A percentile compares a stretch with the other conserved stretches of the same genome.
Evolutionary conservation across 805 yeast genomes (phyloP).

Genomic region (Sporopachydermia lactativora): DNA sequence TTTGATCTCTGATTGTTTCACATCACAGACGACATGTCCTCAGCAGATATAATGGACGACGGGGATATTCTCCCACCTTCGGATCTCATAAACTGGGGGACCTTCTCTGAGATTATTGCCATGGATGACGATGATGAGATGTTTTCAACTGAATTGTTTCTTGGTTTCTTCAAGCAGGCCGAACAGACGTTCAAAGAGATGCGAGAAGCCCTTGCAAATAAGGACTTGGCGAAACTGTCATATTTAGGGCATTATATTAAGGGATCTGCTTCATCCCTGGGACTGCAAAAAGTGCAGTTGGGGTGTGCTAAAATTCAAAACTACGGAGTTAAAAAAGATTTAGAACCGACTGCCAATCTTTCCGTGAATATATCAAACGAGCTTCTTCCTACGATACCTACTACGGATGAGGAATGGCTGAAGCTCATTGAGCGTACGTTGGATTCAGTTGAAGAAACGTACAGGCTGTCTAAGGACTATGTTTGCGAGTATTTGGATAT

Average conservation of each 20-base stretch:
- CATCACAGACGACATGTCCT: no score
- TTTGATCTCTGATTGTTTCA: no score
- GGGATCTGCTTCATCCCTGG: slow-evolving; percentile 92
- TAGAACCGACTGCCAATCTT: slow-evolving; percentile 23
- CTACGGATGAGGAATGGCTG: slow-evolving; percentile 1
- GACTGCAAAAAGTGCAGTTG: slow-evolving; percentile 65
- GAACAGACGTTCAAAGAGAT: slow-evolving; percentile 63
- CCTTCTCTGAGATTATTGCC: slow-evolving; percentile 72
- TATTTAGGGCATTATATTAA: slow-evolving; percentile 83
- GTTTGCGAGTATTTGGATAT: slow-evolving; percentile 1
- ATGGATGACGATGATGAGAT: slow-evolving; percentile 94
- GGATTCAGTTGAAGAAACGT: background rate
- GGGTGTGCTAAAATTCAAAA: slow-evolving; percentile 93
- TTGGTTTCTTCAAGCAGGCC: slow-evolving; percentile 85
- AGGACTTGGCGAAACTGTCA: slow-evolving; percentile 43
- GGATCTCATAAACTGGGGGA: slow-evolving; percentile 77
- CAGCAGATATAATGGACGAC: background rate
- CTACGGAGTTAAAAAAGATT: slow-evolving; percentile 44
- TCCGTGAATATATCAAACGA: slow-evolving; percentile 9
- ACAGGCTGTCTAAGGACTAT: background rate
- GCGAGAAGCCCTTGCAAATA: slow-evolving; percentile 32
- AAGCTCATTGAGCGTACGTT: slow-evolving; percentile 1
- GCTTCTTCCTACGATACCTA: slow-evolving; percentile 2
- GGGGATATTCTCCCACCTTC: slow-evolving; percentile 17
- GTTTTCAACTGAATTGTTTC: slow-evolving; percentile 63